These are phyloP conservation scores for Penicillium sp. DNA, from an alignment of 2,329 filamentous ascomycete species.

Conservation along the genomic window DNA sequence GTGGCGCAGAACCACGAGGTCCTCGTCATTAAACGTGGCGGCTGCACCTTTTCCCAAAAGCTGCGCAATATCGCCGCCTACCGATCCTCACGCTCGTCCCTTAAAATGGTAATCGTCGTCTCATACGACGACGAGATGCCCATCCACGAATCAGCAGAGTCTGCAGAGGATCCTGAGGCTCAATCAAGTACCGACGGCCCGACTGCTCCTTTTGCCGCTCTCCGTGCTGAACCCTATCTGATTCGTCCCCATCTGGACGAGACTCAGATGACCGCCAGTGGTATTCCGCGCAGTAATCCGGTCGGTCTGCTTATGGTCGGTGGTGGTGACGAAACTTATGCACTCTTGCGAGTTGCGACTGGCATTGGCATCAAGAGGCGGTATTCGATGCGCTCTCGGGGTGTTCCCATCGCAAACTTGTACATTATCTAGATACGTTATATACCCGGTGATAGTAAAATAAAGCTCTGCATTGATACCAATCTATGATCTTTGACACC, in stretches of 20 bases:
- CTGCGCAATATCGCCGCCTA: constrained; percentile 77
- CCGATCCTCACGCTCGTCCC: constrained; percentile 53
- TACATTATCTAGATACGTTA: constrained; percentile 52
- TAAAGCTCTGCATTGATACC: neutral
- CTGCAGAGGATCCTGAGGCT: constrained; percentile 9
- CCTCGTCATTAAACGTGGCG: constrained; percentile 74
- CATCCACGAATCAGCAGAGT: constrained; percentile 9
- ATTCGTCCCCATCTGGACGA: constrained; percentile 70
- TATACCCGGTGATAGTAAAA: constrained; percentile 12
- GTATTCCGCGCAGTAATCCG: constrained; percentile 63
- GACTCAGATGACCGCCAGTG: constrained; percentile 64
- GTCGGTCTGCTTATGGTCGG: constrained; percentile 80
- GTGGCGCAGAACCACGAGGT: constrained; percentile 61
- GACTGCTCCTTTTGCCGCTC: constrained; percentile 36
- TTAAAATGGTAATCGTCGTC: constrained; percentile 80
- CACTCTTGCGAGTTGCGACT: constrained; percentile 57
- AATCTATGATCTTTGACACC: too few relatives aligned
- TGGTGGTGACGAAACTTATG: constrained; percentile 62
- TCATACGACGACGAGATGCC: constrained; percentile 51
- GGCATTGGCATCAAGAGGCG: constrained; percentile 70
- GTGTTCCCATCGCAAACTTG: constrained; percentile 71
- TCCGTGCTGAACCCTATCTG: constrained; percentile 39
- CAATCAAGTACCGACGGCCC: constrained; percentile 2
- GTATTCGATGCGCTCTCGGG: constrained; percentile 77
- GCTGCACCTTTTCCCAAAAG: constrained; percentile 79